Base-by-base conservation (phyloP, 2,329 filamentous ascomycete species). In the Penicillium sp. region DNA sequence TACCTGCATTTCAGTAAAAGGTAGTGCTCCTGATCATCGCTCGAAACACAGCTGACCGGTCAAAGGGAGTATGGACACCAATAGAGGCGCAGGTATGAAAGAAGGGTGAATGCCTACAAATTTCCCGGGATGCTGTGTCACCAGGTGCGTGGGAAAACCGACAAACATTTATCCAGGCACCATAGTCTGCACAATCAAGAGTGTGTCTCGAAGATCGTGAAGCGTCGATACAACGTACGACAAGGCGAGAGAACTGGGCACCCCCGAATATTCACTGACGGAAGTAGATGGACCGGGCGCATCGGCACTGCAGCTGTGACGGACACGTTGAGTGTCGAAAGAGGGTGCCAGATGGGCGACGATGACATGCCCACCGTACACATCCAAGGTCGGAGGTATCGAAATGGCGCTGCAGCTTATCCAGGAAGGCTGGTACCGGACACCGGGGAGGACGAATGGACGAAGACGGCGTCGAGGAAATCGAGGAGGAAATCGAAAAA, bases 331-430 rank as follows among this genome's bases (percentile, higher is more conserved):
- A 10, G 12, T 47, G n/a, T 33, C n/a, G 12, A 47, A 47, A 19
- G n/a, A 6, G 19, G 7, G 27, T 47, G 44, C 6, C 15, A 21
- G 25, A 47, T 47, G 12, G 27, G 27, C 7, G 13, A 33, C 44
- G 4, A 33, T 6, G 6, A 10, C 1, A 47, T 47, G 4, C 33
- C 3, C n/a, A 47, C n/a, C 27, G n/a, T 47, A n/a, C 9, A 47
- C 6, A 0, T 1, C n/a, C 19, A 7, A 15, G 12, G 3, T 19
- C 1, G 6, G 27, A 15, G n/a, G n/a, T 15, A 2, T 21, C 4
- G n/a, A 47, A 47, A 33, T 47, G 27, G 19, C 12, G 6, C 7
- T 21, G 1, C 2, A 10, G 27, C 6, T 13, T 12, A 33, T 21
- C 6, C 7, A 47, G 7, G 6, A 33, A 33, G 6, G 44, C n/a